Conservation (phyloP, 108 stramenopile genomes). For the Skeletonema marinoi region DNA sequence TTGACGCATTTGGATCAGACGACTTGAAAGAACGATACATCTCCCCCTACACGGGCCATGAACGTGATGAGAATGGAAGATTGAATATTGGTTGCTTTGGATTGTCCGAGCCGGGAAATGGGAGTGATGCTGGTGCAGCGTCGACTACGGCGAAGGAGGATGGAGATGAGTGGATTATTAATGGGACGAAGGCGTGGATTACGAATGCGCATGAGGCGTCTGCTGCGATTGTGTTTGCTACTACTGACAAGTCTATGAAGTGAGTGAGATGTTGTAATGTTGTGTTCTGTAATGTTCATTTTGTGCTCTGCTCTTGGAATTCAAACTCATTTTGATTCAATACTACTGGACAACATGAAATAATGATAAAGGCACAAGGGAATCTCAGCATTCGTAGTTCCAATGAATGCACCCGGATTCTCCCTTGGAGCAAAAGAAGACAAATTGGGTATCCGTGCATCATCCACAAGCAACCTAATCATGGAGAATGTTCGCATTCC, state of each 20-base stretch:
- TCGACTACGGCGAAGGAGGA: conserved; percentile 88
- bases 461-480: conserved; percentile 94
- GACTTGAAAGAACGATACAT: conserved; percentile 85
- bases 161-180: conserved; percentile 91
- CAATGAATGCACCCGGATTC: conserved; percentile 86
- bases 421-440: conserved; percentile 97
- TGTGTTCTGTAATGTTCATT: neutral
- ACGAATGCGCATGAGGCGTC: conserved; percentile 94
- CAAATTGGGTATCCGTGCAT: conserved; percentile 96
- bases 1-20: conserved; percentile 89
- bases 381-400: conserved; percentile 90
- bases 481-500: conserved; percentile 93
- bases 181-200: conserved; percentile 99
- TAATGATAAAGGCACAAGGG: conserved; percentile 84
- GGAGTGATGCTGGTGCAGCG: conserved; percentile 94
- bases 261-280: conserved; percentile 38
- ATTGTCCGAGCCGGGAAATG: conserved; percentile 91
- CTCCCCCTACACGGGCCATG: conserved; percentile 66
- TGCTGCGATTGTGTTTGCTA: conserved; percentile 96
- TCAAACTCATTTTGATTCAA: neutral
- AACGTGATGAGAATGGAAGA: conserved; percentile 40
- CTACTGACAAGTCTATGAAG: conserved; percentile 95
- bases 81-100: conserved; percentile 89
- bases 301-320: neutral
- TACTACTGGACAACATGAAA: neutral